phyloP scores from a whole-genome alignment of 2,329 filamentous ascomycete species.

The Verticillium nonalfalfae region DNA sequence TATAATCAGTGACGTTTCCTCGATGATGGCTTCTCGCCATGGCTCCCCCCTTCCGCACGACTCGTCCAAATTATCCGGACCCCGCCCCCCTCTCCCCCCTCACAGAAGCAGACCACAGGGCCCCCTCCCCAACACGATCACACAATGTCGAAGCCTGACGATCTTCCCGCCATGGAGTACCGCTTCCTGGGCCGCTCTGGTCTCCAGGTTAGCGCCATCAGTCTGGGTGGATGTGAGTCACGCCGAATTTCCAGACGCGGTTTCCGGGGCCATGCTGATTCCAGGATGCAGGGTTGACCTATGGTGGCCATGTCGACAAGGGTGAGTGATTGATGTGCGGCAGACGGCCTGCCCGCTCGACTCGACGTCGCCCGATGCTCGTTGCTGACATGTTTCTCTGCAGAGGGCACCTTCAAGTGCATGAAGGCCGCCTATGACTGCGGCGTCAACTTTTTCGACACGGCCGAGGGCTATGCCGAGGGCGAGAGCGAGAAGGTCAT shows the following conservation, averaged over 20 bases:
- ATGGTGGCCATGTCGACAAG: conserved; percentile 65
- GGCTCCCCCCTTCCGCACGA: background rate
- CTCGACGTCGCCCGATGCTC: background rate
- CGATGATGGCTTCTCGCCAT: background rate
- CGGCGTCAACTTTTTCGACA: conserved; percentile 59
- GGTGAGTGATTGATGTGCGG: conserved; percentile 32
- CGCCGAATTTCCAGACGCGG: background rate
- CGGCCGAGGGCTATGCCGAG: conserved; percentile 49
- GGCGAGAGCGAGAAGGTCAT: conserved; percentile 59
- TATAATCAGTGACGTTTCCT: background rate
- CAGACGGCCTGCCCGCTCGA: background rate
- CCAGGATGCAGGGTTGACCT: conserved; percentile 48
- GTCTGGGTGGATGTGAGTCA: conserved; percentile 53
- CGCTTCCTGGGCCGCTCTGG: conserved; percentile 66
- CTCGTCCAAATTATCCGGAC: background rate
- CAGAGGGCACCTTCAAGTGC: conserved; percentile 44
- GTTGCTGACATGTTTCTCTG: background rate
- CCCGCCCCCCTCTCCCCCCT: background rate
- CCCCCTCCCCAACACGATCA: conserved; percentile 4
- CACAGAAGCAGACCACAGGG: background rate
- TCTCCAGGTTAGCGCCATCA: conserved; percentile 68
- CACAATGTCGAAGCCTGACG: conserved; percentile 32
- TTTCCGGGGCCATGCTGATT: background rate
- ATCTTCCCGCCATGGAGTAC: conserved; percentile 56
- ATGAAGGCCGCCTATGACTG: conserved; percentile 56